These are phyloP conservation scores for Chaetoceros muelleri DNA, from an alignment of 108 stramenopile genomes.

Conservation along the genomic window DNA sequence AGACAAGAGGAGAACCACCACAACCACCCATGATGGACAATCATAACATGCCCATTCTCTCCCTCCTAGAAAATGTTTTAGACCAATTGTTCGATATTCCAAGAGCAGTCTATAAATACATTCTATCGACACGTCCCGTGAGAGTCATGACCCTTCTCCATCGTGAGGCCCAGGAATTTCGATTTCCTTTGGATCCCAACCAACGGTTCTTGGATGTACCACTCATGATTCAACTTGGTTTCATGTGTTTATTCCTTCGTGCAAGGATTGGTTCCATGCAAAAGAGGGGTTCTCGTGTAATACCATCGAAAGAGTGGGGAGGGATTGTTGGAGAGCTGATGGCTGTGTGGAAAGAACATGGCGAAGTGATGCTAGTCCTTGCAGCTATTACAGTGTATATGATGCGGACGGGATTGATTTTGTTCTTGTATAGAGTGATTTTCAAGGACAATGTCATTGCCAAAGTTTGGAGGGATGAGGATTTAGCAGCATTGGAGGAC, in stretches of 20 bases:
- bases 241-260: neutral
- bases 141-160: neutral
- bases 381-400: neutral
- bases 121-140: neutral
- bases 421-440: neutral
- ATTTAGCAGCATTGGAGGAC: neutral
- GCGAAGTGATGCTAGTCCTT: neutral
- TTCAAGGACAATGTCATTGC: neutral
- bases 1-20: too few species aligned
- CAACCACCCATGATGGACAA: too few species aligned
- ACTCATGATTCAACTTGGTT: neutral
- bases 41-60: too few species aligned
- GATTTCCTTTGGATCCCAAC: neutral
- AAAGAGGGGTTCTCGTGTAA: neutral
- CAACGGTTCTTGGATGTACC: neutral
- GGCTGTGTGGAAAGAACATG: neutral
- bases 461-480: neutral
- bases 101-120: neutral
- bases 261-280: neutral
- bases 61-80: neutral
- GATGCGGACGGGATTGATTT: neutral
- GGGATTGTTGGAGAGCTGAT: neutral
- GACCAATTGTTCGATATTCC: neutral
- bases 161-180: neutral
- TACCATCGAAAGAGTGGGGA: neutral